Evolutionary conservation across 257 asterid genomes (phyloP), one percentile per base, ranked within the genome.

Genomic region (Solanum paucissectum): DNA sequence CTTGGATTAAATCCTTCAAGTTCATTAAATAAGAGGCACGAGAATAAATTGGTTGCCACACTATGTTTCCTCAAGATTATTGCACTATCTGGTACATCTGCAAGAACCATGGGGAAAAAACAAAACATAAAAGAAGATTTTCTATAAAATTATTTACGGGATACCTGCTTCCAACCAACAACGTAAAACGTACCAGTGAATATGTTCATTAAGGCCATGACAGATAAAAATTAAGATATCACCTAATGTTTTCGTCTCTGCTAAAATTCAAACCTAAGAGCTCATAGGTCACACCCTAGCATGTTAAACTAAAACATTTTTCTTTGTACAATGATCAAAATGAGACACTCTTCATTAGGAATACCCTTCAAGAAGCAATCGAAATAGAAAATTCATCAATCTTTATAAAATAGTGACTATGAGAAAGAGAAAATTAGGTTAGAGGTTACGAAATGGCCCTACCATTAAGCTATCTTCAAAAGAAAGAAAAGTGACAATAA

Each of bases 61-160:
- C 92, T 93, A 89, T 97, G 98, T 88, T 92, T 95, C 88, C 98
- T 92, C 89, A 95, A 25, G 14, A 95, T 94, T 14, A 95, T 85
- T 32, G 98, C 98, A 79, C 95, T 94, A 38, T 97, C 99, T 2
- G 99, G 98, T 12, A 97, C 98, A 92, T 97, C 99, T 96, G 95
- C 86, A 89, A 86, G 13, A 62, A 8, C 83, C 83, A 75, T 11
- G 46, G 27, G 6, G 37, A 36, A 14, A 36, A 9, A 5, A 7
- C 46, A 18, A 8, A 34, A 72, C 25, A 18, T 72, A 72, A 33
- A 69, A 32, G 20, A 71, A 68, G 37, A n/a, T 33, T 72, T 16
- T 72, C 13, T 42, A 33, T 72, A 32, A 71, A 34, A 34, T 36
- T 36, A 36, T 36, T 36, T 6, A 36, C 38, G 38, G 38, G 38